Evolutionary conservation across 768 basidiomycete species (phyloP).

Genomic region (Amanita rubescens): DNA sequence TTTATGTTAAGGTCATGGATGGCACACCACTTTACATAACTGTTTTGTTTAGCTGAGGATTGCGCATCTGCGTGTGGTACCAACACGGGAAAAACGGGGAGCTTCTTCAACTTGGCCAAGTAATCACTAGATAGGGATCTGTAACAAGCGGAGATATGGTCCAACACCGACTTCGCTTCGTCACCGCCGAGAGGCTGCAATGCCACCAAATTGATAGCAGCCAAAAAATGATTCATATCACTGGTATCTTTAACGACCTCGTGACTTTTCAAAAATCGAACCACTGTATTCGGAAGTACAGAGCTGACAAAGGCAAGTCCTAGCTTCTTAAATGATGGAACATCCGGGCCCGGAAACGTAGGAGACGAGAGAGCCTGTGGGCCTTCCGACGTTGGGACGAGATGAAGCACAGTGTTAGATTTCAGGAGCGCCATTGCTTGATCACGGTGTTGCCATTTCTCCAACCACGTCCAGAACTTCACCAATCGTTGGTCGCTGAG

Average conservation of each 20-base stretch:
- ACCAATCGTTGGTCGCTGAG: conserved; percentile 27
- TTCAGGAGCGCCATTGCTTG: not conserved
- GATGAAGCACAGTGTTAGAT: conserved; percentile 9
- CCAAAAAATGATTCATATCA: not conserved
- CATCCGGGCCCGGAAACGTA: conserved; percentile 21
- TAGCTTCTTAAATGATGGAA: conserved; percentile 19
- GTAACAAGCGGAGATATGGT: not conserved
- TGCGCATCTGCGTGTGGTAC: conserved; percentile 6
- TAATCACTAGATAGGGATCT: not conserved
- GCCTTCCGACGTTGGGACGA: conserved; percentile 28
- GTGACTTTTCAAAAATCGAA: conserved; percentile 13
- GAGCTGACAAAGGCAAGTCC: conserved; percentile 28
- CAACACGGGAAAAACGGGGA: conserved; percentile 25
- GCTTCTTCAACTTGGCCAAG: conserved; percentile 8
- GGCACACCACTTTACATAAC: not conserved
- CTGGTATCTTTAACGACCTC: conserved; percentile 11
- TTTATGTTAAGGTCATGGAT: not conserved
- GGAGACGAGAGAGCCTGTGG: conserved; percentile 17
- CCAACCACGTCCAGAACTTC: conserved; percentile 38
- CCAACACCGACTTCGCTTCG: conserved; percentile 1
- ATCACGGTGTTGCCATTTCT: conserved; percentile 14
- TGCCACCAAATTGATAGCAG: not conserved
- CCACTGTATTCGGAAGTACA: conserved; percentile 14
- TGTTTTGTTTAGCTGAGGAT: not conserved
- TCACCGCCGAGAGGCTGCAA: not conserved